Evolutionary conservation across 2,329 filamentous ascomycete genomes (phyloP).

Genomic region (Dryadomyces quercivorus): DNA sequence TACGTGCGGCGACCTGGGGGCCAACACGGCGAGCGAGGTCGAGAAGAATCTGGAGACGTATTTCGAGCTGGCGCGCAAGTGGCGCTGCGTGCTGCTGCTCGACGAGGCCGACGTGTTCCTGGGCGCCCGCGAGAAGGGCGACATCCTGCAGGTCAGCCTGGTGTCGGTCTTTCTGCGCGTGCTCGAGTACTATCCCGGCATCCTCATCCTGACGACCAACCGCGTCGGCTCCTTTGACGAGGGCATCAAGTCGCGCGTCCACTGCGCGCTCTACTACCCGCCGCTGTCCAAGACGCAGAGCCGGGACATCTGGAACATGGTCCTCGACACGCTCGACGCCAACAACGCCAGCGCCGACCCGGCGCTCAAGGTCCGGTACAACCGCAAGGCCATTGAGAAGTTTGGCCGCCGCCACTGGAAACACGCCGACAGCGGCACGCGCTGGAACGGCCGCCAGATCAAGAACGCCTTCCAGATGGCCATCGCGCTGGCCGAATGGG

Average conservation of each 20-base stretch:
- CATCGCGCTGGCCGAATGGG: constrained; percentile 15
- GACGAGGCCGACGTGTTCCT: background rate
- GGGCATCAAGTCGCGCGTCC: constrained; percentile 26
- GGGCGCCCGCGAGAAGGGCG: background rate
- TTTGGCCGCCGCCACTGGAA: background rate
- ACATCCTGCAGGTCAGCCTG: background rate
- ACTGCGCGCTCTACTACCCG: constrained; percentile 23
- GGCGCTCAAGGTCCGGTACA: constrained; percentile 4
- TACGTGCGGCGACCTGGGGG: background rate
- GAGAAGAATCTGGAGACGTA: constrained; percentile 15
- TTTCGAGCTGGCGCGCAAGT: constrained; percentile 12
- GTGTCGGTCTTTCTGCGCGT: constrained; percentile 15
- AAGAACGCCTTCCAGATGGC: constrained; percentile 21
- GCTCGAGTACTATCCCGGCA: constrained; percentile 14
- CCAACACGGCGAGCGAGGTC: constrained; percentile 12
- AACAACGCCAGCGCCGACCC: constrained; percentile 2
- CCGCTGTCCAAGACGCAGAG: constrained; percentile 10
- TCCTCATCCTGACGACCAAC: constrained; percentile 15
- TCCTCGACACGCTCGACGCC: background rate
- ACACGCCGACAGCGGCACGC: background rate
- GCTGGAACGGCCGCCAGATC: constrained; percentile 23
- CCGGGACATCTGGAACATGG: constrained; percentile 10
- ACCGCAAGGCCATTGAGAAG: background rate
- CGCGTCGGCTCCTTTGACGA: constrained; percentile 22
- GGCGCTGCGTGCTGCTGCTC: constrained; percentile 15